Base-by-base conservation (phyloP, 1,284 basidiomycete genomes). In the Austroboletus rostrupii region DNA sequence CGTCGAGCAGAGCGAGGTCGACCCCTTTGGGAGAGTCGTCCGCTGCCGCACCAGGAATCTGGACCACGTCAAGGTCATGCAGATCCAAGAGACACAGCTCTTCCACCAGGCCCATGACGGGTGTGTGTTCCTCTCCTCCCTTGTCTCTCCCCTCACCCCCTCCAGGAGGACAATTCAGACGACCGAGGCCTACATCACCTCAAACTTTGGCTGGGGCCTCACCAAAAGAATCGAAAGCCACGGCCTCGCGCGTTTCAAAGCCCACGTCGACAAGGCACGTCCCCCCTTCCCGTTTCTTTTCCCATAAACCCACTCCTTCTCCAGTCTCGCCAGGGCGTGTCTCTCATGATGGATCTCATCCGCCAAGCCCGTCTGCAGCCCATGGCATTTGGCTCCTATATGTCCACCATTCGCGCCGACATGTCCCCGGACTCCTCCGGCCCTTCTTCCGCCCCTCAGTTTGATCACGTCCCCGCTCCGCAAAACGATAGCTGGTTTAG, bases 1-100 rank as follows among this genome's bases (percentile, higher is more conserved):
- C 47, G 72, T 95, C 55, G 92, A 96, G 69, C 90, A 95, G 75
- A 93, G 87, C 59, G 87, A 93, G 61, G 90, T 96, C 19, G 89
- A 92, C 68, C 85, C 87, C 5, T 70, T 80, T 53, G 85, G 85
- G 20, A 80, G 82, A 65, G 74, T 79, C 10, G 79, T 91, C 54
- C 72, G 74, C 43, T 91, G 88, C 62, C 73, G 74, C 47, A 91
- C 90, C 9, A 83, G 77, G 67, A 92, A 92, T 64, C 72, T 92
- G 43, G 89, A 92, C 65, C 87, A 91, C 69, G 83, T 90, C 60
- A 92, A 90, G 69, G 79, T 90, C 39, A 83, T 92, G 83, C 79
- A 87, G 57, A 81, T 90, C 35, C 81, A 88, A 56, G 89, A 92
- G 68, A 80, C 77, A 17, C 80, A 87, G 28, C 71, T 76, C 43